These are phyloP conservation scores for Escallonia herrerae DNA, from an alignment of 129 eudicot species.

Conservation along the genomic window DNA sequence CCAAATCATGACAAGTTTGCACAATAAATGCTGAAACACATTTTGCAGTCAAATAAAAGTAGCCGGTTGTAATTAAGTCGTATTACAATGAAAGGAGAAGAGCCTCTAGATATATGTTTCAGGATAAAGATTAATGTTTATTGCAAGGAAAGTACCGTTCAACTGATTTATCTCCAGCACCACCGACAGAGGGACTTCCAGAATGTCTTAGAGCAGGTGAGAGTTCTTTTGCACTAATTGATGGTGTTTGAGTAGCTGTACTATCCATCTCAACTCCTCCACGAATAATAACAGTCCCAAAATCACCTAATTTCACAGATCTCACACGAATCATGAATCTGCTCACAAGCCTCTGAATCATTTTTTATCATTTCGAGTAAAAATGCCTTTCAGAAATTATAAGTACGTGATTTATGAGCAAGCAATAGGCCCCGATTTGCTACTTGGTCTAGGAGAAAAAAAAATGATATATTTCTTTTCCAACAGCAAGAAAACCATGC, in stretches of 20 bases:
- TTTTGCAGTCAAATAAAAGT: no score
- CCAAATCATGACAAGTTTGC: no score
- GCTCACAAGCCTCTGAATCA: not conserved
- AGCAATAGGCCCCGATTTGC: not conserved
- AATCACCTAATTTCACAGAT: constrained; percentile 50
- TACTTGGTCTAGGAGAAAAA: not conserved
- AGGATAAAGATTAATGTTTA: not conserved
- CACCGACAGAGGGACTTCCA: constrained; percentile 34
- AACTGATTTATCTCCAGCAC: constrained; percentile 35
- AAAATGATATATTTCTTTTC: not conserved
- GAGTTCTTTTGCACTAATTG: constrained; percentile 20
- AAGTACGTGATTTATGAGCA: not conserved
- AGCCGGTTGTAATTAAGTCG: no score
- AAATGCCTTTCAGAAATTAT: not conserved
- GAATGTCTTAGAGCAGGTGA: constrained; percentile 25
- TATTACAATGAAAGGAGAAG: no score
- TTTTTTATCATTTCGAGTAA: not conserved
- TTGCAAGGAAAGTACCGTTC: constrained; percentile 42
- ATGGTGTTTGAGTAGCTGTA: constrained; percentile 24
- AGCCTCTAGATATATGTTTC: no score
- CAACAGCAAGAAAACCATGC: not conserved
- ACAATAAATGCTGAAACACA: no score
- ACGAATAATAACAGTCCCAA: constrained; percentile 77
- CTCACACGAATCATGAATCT: constrained; percentile 4
- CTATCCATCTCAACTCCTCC: constrained; percentile 44